A percentile compares a stretch with the other conserved stretches of the same genome.
Conservation (phyloP, 306 rosid genomes). For the Lagenaria siceraria region DNA sequence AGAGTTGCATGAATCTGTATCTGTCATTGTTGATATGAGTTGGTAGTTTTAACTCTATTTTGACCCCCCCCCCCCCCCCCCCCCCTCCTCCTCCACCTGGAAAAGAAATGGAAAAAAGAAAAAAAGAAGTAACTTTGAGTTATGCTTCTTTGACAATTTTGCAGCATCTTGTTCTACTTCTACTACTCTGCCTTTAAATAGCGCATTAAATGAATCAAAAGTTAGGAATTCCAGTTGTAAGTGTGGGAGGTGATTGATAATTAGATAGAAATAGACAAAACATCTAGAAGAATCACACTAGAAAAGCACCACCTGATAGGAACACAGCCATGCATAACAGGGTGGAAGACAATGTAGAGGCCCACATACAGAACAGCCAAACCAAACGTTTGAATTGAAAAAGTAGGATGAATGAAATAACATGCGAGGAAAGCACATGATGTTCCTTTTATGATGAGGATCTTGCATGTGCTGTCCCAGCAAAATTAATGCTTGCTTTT, state of each 20-base stretch:
- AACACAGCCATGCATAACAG: background rate
- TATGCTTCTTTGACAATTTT: background rate
- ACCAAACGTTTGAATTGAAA: background rate
- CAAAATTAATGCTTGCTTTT: background rate
- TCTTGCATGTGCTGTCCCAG: conserved; percentile 7
- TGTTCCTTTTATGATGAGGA: background rate
- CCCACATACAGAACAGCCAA: background rate
- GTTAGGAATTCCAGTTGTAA: background rate
- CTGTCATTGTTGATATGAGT: background rate
- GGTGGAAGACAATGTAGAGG: background rate
- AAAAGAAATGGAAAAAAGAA: background rate
- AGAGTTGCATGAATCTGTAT: background rate
- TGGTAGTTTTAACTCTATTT: background rate
- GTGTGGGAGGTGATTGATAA: background rate
- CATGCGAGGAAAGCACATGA: background rate
- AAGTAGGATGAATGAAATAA: background rate
- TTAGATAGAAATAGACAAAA: background rate
- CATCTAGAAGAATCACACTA: background rate
- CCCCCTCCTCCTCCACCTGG: no score
- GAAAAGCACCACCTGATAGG: background rate
- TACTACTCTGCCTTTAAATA: background rate
- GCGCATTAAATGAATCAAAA: background rate
- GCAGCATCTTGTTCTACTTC: background rate
- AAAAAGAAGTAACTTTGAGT: background rate
- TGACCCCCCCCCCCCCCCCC: background rate